phyloP scores from a whole-genome alignment of 495 filamentous ascomycete species.

The Parmelia sp. region DNA sequence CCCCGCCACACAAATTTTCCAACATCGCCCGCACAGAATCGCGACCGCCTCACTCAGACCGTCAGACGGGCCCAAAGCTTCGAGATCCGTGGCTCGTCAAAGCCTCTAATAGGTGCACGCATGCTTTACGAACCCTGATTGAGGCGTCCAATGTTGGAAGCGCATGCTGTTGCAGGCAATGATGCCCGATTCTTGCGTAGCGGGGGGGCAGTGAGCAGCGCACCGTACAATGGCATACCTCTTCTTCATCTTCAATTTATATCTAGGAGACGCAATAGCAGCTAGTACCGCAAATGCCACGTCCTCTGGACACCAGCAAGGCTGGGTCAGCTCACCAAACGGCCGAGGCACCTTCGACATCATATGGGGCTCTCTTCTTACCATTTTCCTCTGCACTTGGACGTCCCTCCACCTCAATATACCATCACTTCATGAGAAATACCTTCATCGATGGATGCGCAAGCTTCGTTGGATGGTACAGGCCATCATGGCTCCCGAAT shows the following conservation, averaged over 20 bases:
- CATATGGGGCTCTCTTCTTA: slow-evolving; percentile 30
- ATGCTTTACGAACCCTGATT: neutral
- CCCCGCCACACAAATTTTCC: slow-evolving; percentile 6
- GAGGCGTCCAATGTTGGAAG: neutral
- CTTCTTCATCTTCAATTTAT: neutral
- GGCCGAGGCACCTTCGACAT: slow-evolving; percentile 30
- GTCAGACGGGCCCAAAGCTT: neutral
- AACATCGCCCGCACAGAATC: neutral
- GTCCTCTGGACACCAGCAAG: slow-evolving; percentile 18
- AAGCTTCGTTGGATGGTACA: slow-evolving; percentile 31
- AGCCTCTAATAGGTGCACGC: neutral
- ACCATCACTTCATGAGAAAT: slow-evolving; percentile 25
- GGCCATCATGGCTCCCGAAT: slow-evolving; percentile 31
- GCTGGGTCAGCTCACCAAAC: slow-evolving; percentile 30
- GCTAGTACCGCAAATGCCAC: slow-evolving; percentile 20
- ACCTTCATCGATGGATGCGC: slow-evolving; percentile 24
- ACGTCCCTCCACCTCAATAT: slow-evolving; percentile 30
- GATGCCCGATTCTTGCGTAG: slow-evolving; percentile 4
- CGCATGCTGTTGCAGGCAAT: neutral
- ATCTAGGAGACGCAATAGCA: slow-evolving; percentile 15
- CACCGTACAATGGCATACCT: slow-evolving; percentile 15
- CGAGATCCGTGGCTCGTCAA: neutral
- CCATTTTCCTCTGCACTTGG: slow-evolving; percentile 33
- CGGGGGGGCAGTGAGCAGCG: slow-evolving; percentile 13
- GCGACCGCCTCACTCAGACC: slow-evolving; percentile 1